Conservation (phyloP, 1,284 basidiomycete genomes). For the Apiotrichum domesticum region DNA sequence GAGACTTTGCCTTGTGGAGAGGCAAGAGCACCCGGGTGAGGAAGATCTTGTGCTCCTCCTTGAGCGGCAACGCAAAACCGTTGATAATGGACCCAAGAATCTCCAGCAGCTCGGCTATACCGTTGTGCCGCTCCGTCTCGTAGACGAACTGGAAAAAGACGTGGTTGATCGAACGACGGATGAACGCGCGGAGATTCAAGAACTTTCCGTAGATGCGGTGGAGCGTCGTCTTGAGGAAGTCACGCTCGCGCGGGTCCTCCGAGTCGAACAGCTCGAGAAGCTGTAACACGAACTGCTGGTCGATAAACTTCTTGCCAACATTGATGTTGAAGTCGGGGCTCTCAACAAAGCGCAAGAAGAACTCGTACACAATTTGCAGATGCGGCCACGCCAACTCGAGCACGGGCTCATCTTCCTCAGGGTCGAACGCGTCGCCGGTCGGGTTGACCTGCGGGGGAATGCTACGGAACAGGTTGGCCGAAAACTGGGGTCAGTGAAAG, state of each 20-base stretch:
- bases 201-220: conserved; percentile 99
- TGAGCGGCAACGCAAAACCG: conserved; percentile 94
- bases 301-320: conserved; percentile 94
- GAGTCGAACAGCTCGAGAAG: conserved; percentile 98
- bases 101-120: conserved; percentile 96
- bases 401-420: conserved; percentile 98
- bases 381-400: conserved; percentile 99
- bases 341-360: conserved; percentile 98
- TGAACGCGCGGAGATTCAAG: conserved; percentile 96
- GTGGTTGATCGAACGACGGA: conserved; percentile 98
- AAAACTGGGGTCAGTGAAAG: conserved; percentile 58
- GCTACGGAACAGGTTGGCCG: conserved; percentile 95
- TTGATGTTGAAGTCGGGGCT: conserved; percentile 98
- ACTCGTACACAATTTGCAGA: conserved; percentile 98
- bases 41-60: conserved; percentile 99
- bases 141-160: conserved; percentile 99
- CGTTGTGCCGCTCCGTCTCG: conserved; percentile 98
- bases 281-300: conserved; percentile 91
- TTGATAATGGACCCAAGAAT: conserved; percentile 99
- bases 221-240: conserved; percentile 97
- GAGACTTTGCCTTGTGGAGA: conserved; percentile 93
- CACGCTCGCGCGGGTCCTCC: conserved; percentile 96
- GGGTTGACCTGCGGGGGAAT: conserved; percentile 99
- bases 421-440: conserved; percentile 95
- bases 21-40: conserved; percentile 93